phyloP scores from a whole-genome alignment of 306 rosid species.

The Cyamopsis tetragonoloba region DNA sequence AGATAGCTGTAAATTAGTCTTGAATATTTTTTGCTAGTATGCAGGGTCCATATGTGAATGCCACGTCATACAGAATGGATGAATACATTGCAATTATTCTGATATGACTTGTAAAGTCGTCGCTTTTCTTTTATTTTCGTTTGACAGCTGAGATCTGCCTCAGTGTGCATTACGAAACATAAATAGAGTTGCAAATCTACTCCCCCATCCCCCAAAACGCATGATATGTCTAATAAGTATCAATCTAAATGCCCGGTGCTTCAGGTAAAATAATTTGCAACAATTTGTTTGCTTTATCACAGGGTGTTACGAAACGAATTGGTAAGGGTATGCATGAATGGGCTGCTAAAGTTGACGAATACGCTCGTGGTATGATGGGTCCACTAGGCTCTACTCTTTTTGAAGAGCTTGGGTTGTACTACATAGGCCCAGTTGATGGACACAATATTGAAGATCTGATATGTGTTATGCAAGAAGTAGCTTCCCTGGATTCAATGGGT shows the following conservation, averaged over 20 bases:
- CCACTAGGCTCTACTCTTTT: slow-evolving; percentile 89
- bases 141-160: background rate
- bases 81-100: background rate
- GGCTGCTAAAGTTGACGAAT: slow-evolving; percentile 98
- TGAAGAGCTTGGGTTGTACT: slow-evolving; percentile 95
- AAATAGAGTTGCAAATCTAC: background rate
- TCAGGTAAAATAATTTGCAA: background rate
- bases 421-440: slow-evolving; percentile 96
- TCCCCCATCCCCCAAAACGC: background rate
- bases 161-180: background rate
- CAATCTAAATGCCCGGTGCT: background rate
- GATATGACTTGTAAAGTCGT: background rate
- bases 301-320: slow-evolving; percentile 88
- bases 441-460: slow-evolving; percentile 78
- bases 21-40: slow-evolving; percentile 8
- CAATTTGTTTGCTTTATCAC: slow-evolving; percentile 23
- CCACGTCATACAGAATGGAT: background rate
- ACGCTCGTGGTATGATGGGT: slow-evolving; percentile 96
- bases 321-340: slow-evolving; percentile 87
- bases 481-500: slow-evolving; percentile 87
- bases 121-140: background rate
- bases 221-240: background rate
- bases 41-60: background rate
- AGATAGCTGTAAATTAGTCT: slow-evolving; percentile 5
- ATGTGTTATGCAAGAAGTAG: slow-evolving; percentile 79